Percentiles rank a stretch among this genome's conserved stretches.
These are phyloP conservation scores for Xylaria sp. DNA, from an alignment of 2,329 filamentous ascomycete genomes.

Conservation along the genomic window DNA sequence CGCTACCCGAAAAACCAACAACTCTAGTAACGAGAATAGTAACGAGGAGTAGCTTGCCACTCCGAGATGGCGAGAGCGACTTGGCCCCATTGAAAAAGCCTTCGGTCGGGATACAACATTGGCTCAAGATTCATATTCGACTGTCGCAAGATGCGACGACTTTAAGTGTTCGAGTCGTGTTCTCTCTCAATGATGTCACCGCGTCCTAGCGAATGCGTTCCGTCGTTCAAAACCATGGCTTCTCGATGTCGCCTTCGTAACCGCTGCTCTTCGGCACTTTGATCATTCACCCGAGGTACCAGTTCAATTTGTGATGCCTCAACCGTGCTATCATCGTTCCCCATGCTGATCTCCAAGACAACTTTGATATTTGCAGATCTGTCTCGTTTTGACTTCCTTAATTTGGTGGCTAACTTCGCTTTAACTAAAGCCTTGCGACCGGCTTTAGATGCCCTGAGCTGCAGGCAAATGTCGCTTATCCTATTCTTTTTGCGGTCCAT, in stretches of 20 bases:
- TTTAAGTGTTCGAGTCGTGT: constrained; percentile 48
- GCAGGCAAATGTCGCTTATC: constrained; percentile 58
- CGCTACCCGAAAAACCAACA: no score
- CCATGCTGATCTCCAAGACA: constrained; percentile 44
- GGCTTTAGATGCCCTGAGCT: constrained; percentile 53
- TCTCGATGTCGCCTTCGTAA: constrained; percentile 78
- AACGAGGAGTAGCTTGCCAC: no score
- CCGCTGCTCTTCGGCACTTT: constrained; percentile 70
- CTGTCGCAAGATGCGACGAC: not conserved
- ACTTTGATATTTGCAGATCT: constrained; percentile 43
- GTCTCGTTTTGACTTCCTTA: constrained; percentile 33
- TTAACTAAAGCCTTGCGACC: constrained; percentile 59
- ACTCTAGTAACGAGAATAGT: no score
- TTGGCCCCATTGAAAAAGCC: no score
- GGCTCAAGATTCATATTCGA: not conserved
- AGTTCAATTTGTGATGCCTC: constrained; percentile 41
- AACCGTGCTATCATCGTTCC: constrained; percentile 38
- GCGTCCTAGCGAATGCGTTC: constrained; percentile 73
- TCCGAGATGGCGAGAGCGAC: no score
- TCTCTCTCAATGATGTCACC: constrained; percentile 79
- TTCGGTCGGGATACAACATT: not conserved
- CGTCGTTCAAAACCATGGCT: constrained; percentile 89
- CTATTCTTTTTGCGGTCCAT: constrained; percentile 56
- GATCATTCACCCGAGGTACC: constrained; percentile 52
- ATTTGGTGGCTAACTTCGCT: constrained; percentile 53